Base-by-base conservation (phyloP, 768 basidiomycete species). In the Grammothele lineata region DNA sequence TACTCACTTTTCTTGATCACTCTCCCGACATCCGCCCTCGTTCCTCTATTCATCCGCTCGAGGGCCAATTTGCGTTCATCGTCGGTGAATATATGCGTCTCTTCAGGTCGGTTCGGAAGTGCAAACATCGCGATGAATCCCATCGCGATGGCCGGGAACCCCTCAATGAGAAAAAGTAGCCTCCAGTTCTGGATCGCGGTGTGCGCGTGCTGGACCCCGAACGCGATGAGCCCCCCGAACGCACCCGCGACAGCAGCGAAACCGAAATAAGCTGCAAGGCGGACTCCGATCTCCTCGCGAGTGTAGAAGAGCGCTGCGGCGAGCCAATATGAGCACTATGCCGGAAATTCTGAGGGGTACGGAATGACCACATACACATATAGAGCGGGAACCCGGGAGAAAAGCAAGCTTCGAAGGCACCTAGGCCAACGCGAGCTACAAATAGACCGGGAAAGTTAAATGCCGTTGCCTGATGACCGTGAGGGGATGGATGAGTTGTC, bases 241-340 rank as follows among this genome's bases (percentile, higher is more conserved):
- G 89, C 89, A 21, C 88, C 88, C 4, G 89, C 85, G 4, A 88
- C 78, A 3, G 88, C 87, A 4, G 88, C 87, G 59, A 89, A 91
- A 8, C 83, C 85, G 50, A 90, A 91, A 83, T 86, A 89, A 56
- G 86, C 79, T 1, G 85, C 86, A 75, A 83, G 76, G 37, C 87
- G 78, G 39, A 85, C 63, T 23, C 87, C 87, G 55, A 90, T 73
- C 59, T 90, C 87, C 4, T 70, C 55, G 56, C 78, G 84, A 1
- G 87, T 90, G 59, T 90, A 90, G 60, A 85, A 90, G 48, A 86
- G 73, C 0, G 87, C 87, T 89, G 42, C 5, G 21, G 7, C 19
- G 43, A n/a, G n/a, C n/a, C n/a, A 4, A 18, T 27, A 22, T 39
- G 9, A 27, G 17, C 17, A 30, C 8, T 7, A 30, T 30, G 27